phyloP scores from a whole-genome alignment of 2,329 filamentous ascomycete species.

The Cladosporium sp. region DNA sequence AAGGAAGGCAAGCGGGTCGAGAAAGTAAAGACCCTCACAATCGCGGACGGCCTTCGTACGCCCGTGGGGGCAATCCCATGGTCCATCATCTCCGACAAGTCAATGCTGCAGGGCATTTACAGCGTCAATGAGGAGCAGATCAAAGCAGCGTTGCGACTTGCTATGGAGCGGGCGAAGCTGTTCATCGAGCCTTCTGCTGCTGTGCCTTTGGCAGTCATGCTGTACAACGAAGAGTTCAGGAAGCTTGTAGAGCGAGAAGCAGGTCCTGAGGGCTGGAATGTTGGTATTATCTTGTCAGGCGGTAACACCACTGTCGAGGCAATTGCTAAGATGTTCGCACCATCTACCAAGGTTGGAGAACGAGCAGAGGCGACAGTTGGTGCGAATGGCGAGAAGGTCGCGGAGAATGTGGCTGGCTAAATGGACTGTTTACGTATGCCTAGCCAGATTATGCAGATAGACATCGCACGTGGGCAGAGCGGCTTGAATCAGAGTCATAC shows the following conservation, averaged over 20 bases:
- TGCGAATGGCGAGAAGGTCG: conserved; percentile 33
- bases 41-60: conserved; percentile 82
- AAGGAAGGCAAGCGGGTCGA: conserved; percentile 59
- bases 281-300: conserved; percentile 56
- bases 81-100: conserved; percentile 65
- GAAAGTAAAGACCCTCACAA: conserved; percentile 67
- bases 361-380: conserved; percentile 36
- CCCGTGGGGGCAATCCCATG: conserved; percentile 72
- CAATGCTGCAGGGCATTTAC: conserved; percentile 65
- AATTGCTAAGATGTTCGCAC: conserved; percentile 49
- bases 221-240: conserved; percentile 81
- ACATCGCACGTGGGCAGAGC: too few species aligned
- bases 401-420: conserved; percentile 41
- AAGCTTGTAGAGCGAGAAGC: conserved; percentile 63
- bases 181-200: conserved; percentile 82
- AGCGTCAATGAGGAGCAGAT: conserved; percentile 78
- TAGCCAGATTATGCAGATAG: too few species aligned
- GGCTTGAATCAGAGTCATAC: too few species aligned
- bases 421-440: too few species aligned
- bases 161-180: conserved; percentile 81
- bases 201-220: conserved; percentile 70
- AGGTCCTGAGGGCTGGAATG: conserved; percentile 68
- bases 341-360: conserved; percentile 24
- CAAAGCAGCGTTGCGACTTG: conserved; percentile 65
- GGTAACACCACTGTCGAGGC: conserved; percentile 60